These are phyloP conservation scores for Suillus sp. DNA, from an alignment of 768 basidiomycete genomes.

Conservation along the genomic window DNA sequence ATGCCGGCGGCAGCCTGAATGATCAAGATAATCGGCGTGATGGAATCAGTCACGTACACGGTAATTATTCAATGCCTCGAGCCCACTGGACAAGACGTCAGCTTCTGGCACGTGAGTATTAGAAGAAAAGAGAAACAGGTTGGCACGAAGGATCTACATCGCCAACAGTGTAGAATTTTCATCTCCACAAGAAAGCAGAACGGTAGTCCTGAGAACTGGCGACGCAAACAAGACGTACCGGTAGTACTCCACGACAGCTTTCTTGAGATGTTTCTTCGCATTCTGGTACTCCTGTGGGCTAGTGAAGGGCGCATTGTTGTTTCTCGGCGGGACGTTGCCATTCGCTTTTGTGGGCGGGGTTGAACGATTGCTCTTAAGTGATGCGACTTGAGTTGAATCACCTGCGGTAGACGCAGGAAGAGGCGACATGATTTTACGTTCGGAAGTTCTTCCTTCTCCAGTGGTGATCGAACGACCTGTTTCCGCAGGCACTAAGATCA, in stretches of 20 bases:
- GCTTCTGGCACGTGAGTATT: background rate
- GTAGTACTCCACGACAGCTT: conserved; percentile 84
- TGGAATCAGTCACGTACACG: conserved; percentile 50
- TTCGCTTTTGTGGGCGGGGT: background rate
- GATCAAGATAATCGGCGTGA: background rate
- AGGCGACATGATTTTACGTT: background rate
- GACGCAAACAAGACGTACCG: conserved; percentile 43
- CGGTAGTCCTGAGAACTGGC: background rate
- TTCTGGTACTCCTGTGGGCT: conserved; percentile 80
- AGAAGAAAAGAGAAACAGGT: background rate
- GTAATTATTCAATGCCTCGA: conserved; percentile 89
- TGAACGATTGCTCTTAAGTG: background rate
- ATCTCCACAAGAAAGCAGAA: background rate
- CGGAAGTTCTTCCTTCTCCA: too few relatives aligned
- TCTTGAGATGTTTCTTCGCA: conserved; percentile 85
- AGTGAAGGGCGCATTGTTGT: background rate
- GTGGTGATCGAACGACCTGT: background rate
- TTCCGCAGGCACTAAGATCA: background rate
- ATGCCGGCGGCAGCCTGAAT: background rate
- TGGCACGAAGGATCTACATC: background rate
- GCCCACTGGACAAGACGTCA: conserved; percentile 45
- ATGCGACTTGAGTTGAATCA: background rate
- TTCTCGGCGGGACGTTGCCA: background rate
- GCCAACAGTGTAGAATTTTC: background rate
- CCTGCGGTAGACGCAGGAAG: background rate